Evolutionary conservation across 2,329 filamentous ascomycete genomes (phyloP).

Genomic region (Nothophaeocryptopus gaeumannii): DNA sequence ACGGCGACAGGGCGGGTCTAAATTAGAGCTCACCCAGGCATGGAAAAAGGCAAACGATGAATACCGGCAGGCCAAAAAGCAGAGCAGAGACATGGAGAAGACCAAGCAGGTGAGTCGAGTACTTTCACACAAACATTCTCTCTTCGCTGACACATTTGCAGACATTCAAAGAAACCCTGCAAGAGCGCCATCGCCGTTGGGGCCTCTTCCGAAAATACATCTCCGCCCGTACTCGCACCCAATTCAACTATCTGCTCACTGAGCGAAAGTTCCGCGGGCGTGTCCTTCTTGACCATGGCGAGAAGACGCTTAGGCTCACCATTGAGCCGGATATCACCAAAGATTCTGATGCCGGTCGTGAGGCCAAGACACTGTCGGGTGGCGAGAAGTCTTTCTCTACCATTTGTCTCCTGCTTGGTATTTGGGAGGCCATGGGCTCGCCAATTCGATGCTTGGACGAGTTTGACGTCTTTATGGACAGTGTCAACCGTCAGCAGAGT

Average conservation of each 20-base stretch:
- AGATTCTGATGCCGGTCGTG: slow-evolving; percentile 67
- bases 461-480: slow-evolving; percentile 99
- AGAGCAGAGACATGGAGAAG: slow-evolving; percentile 25
- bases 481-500: slow-evolving; percentile 87
- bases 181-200: slow-evolving; percentile 72
- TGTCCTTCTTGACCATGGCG: slow-evolving; percentile 72
- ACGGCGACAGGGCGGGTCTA: slow-evolving; percentile 19
- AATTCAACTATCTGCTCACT: slow-evolving; percentile 83
- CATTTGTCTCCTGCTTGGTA: slow-evolving; percentile 83
- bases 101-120: no score
- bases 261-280: slow-evolving; percentile 85
- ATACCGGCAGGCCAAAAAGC: slow-evolving; percentile 22
- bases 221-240: slow-evolving; percentile 77
- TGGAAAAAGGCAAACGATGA: slow-evolving; percentile 32
- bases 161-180: slow-evolving; percentile 60
- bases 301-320: slow-evolving; percentile 72
- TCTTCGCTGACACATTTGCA: slow-evolving; percentile 29
- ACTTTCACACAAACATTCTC: no score
- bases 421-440: slow-evolving; percentile 98
- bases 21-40: slow-evolving; percentile 29
- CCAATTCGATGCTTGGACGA: slow-evolving; percentile 93
- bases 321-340: slow-evolving; percentile 68
- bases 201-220: slow-evolving; percentile 78
- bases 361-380: slow-evolving; percentile 88
- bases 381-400: slow-evolving; percentile 98